Evolutionary conservation across 352 stramenopile species (phyloP).

Genomic region (Phytophthora megakarya): DNA sequence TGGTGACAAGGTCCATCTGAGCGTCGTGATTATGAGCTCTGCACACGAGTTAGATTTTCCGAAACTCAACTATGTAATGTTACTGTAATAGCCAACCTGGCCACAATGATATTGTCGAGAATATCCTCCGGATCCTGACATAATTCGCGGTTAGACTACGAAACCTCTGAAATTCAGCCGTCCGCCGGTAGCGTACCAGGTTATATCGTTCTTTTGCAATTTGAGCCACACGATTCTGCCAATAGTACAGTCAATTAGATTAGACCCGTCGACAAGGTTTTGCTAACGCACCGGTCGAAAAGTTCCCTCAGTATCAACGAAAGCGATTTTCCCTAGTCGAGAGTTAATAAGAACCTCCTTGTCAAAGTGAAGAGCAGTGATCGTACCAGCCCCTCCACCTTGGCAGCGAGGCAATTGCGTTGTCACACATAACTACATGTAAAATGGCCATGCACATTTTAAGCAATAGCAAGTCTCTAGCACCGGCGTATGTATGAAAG

Average conservation of each 20-base stretch:
- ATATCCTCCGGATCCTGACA: conserved; percentile 77
- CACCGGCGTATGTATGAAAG: not conserved
- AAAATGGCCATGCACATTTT: not conserved
- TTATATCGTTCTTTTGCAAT: conserved; percentile 87
- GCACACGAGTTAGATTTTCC: conserved; percentile 4
- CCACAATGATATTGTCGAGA: conserved; percentile 95
- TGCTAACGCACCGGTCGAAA: conserved; percentile 78
- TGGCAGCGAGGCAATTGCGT: conserved; percentile 85
- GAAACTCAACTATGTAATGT: not conserved
- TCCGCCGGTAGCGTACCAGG: conserved; percentile 37
- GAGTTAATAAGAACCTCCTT: conserved; percentile 3
- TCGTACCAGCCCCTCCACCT: conserved; percentile 78
- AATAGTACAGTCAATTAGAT: conserved; percentile 12
- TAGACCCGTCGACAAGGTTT: not conserved
- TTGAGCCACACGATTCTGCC: conserved; percentile 74
- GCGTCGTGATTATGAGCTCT: conserved; percentile 88
- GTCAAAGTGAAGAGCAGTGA: not conserved
- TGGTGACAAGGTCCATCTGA: conserved; percentile 90
- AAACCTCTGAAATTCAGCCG: not conserved
- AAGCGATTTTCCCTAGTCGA: conserved; percentile 76
- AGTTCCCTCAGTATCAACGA: conserved; percentile 93
- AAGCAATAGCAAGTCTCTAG: not conserved
- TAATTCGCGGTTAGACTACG: not conserved
- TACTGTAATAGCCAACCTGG: conserved; percentile 45
- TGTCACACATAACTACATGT: conserved; percentile 69